Base-by-base conservation (phyloP, 805 yeast species). In the Trichomonascus vanleenenianus region DNA sequence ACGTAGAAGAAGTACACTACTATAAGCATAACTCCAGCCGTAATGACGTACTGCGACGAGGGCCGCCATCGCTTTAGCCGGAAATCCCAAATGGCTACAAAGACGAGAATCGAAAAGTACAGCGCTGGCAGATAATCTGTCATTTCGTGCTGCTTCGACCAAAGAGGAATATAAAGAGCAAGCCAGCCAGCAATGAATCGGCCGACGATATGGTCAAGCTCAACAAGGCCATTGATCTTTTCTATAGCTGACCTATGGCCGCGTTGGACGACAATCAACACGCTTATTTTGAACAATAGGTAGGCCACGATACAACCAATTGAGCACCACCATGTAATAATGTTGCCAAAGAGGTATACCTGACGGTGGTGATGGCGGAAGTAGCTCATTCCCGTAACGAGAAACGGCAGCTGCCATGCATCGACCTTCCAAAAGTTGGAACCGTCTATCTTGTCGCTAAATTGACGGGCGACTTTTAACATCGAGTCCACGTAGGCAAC, bases 101-200 rank as follows among this genome's bases (percentile, higher is more conserved):
- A 66, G 1, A 79, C 79, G 51, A 82, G 67, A 42, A 81, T 68
- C 40, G 82, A 83, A 61, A 86, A 85, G 65, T 84, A 86, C 44
- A 81, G 75, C 1, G 95, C 83, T 49, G 95, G 95, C 53, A 86
- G 63, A 60, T 86, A 86, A 63, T 85, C 95, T 60, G 84, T 69
- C 65, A 86, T 84, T 83, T 64, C 65, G 93, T 76, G 25, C 78
- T 83, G 94, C 82, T 84, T 33, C 42, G 84, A 68, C 66, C 76
- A 81, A 44, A 85, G 84, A 54, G 95, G 94, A 45, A 72, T 60
- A n/a, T 30, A 19, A 60, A 76, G 82, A 33, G 82, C 50, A 8
- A 62, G 67, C 85, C 88, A 86, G 38, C 94, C 95, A 7, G 76
- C 57, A 35, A 79, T 57, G 61, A 78, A 85, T 30, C 76, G 76